Evolutionary conservation across 176 grass and related monocot species (phyloP), one percentile per base, ranked within the genome.

Genomic region (Aegilops bicornis): DNA sequence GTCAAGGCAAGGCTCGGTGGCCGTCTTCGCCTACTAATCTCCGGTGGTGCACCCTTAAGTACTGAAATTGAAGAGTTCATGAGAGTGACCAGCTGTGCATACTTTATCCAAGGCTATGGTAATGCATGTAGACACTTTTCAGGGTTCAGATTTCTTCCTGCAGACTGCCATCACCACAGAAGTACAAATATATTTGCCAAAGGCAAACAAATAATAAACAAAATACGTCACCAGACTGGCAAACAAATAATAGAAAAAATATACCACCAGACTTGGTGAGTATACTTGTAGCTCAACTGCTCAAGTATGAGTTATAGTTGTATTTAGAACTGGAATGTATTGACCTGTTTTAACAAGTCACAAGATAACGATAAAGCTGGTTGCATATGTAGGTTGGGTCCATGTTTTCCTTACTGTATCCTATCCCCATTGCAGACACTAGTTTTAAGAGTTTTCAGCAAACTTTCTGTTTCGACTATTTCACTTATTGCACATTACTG

Each of bases 61-160:
- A 89, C 64, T 74, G 97, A 99, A 58, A 99, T 99, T 25, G 97
- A 99, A 87, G 97, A 99, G 62, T 99, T 99, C 87, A 67, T 99
- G 81, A 87, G 97, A 69, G 97, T 99, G 67, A 96, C 97, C 71
- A 89, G 87, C 63, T 99, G 97, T 78, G 97, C 97, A 83, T 95
- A 90, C 76, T 84, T 96, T 37, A 31, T 72, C 80, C 97, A 99
- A 94, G 97, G 97, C 48, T 99, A 99, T 85, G 97, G 97, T 99
- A 96, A 89, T 79, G 31, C 73, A 68, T 76, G 81, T 13, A 61
- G 24, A 66, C 17, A 37, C 7, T 62, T 68, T 85, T 36, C 56
- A 80, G 36, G 11, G 12, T 73, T 50, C n/a, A 83, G 75, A 65
- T 31, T 88, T 65, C 61, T 66, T 86, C 40, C n/a, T 88, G 50